Base-by-base conservation (phyloP, 1,139 yeast genomes). In the Saccharomyces hybrid region DNA sequence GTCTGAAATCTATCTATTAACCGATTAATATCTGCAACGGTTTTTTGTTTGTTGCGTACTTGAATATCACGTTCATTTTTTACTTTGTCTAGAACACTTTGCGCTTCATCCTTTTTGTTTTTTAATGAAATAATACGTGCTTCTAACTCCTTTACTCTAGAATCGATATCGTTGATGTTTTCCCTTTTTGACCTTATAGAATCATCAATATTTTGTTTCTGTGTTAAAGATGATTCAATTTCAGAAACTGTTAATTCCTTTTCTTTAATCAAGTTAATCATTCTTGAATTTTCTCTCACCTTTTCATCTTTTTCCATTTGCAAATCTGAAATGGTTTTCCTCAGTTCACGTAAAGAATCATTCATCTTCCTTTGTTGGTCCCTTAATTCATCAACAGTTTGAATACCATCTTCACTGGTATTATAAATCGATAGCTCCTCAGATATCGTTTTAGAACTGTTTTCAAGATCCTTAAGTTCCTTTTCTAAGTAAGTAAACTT, bases 261-360 rank as follows among this genome's bases (percentile, higher is more conserved):
- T 61, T 86, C 90, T 58, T 84, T 82, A 7, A 86, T 71, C 31
- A 72, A 69, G 49, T 72, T 77, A 51, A 85, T 83, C 31, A 84
- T 62, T 23, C 75, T 73, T n/a, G 77, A 73, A 28, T 80, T 61
- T 49, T 79, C 83, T 49, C 75, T 75, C 32, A 79, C 78, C 19
- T 72, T 73, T 3, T 65, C 57, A 55, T 84, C 87, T 58, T 80
- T 80, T 11, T 75, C 74, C 14, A 80, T 82, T 6, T 73, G 74
- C 32, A 79, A 64, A 1, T 72, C 74, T 8, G 72, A 72, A 2
- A 85, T 68, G 3, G 70, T 72, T 26, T 69, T 70, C 56, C 95
- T 75, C 4, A 77, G 59, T 1, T 61, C 64, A 61, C 80, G 82
- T 44, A 82, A 70, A 48, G 75, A 73, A 5, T 70, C 69, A 46